Evolutionary conservation across 768 basidiomycete species (phyloP), one percentile per base, ranked within the genome.

Genomic region (Mycena alexandri): DNA sequence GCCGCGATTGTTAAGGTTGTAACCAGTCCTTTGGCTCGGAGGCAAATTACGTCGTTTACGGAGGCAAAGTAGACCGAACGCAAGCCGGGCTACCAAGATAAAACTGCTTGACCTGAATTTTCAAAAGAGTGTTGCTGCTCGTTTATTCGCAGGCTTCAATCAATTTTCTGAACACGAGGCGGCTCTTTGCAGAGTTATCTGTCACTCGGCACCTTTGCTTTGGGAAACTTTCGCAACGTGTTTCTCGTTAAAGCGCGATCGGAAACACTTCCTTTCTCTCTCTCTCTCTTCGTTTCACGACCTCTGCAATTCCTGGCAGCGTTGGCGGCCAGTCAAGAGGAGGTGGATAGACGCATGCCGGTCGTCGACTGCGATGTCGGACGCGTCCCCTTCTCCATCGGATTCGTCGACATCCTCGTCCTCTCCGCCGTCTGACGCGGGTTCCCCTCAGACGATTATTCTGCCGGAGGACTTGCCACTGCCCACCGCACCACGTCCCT

Each of bases 401-500:
- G 42, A 63, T 44, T 70, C 64, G 21, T 61, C 64, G 54, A 42
- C 41, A 44, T 67, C 63, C 6, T 64, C 62, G 44, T 57, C 41
- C 57, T 63, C 69, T 48, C 54, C 65, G 21, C 65, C 62, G 11
- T 63, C 61, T 22, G 61, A 64, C 13, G 29, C 65, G 1, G 34
- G 38, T 19, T 61, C 48, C 41, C 61, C 61, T 1, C 33, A 36
- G 36, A 17, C 55, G 44, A 24, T 51, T 47, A 16, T 62, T 11
- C 47, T 56, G 33, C 21, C 48, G 25, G 46, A 67, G 17, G 69
- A 67, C 21, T 53, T 71, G 14, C 69, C 69, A n/a, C 41, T 71
- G 34, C 54, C 69, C 12, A 71, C 69, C 21, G 53, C 52, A n/a
- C 65, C 69, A 2, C 56, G 58, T 29, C 67, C 68, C 42, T 69